Percentiles rank a stretch among this genome's conserved stretches.
Conservation (phyloP, 805 yeast genomes). For the Saitoella complicata region DNA sequence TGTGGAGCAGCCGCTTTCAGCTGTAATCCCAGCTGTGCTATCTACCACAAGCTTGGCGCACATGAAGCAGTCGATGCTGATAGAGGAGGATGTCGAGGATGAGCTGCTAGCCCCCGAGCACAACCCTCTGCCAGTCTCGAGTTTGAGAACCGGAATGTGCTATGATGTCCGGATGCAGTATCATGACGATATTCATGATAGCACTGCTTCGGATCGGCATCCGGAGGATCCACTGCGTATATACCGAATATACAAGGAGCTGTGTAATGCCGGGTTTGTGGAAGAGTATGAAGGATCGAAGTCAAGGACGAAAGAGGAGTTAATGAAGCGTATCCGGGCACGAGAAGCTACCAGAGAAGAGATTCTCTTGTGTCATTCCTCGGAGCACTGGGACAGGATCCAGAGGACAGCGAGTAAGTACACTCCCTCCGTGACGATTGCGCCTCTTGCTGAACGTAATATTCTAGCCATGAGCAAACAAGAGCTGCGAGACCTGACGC, state of each 20-base stretch:
- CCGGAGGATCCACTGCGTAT: slow-evolving; percentile 98
- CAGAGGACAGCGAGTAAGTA: slow-evolving; percentile 39
- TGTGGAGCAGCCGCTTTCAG: too few species aligned
- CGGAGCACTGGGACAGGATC: slow-evolving; percentile 60
- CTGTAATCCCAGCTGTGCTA: too few species aligned
- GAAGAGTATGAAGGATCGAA: slow-evolving; percentile 47
- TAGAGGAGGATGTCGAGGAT: too few species aligned
- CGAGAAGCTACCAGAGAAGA: slow-evolving; percentile 82
- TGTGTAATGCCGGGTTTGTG: slow-evolving; percentile 87
- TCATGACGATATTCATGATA: slow-evolving; percentile 85
- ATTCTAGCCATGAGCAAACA: slow-evolving; percentile 48
- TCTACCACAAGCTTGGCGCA: too few species aligned
- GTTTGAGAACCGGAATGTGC: slow-evolving; percentile 69
- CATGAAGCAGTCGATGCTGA: too few species aligned
- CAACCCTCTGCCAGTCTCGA: slow-evolving; percentile 8
- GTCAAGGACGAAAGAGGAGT: slow-evolving; percentile 56
- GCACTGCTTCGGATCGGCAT: slow-evolving; percentile 90
- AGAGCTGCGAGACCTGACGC: slow-evolving; percentile 64
- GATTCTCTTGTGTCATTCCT: slow-evolving; percentile 69
- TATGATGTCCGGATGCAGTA: slow-evolving; percentile 96
- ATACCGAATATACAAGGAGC: slow-evolving; percentile 77
- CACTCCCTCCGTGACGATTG: too few species aligned
- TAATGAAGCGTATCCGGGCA: slow-evolving; percentile 78
- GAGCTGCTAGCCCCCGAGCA: neutral
- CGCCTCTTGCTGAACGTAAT: too few species aligned